Base-by-base conservation (phyloP, 306 rosid species). In the Argentina anserina region DNA sequence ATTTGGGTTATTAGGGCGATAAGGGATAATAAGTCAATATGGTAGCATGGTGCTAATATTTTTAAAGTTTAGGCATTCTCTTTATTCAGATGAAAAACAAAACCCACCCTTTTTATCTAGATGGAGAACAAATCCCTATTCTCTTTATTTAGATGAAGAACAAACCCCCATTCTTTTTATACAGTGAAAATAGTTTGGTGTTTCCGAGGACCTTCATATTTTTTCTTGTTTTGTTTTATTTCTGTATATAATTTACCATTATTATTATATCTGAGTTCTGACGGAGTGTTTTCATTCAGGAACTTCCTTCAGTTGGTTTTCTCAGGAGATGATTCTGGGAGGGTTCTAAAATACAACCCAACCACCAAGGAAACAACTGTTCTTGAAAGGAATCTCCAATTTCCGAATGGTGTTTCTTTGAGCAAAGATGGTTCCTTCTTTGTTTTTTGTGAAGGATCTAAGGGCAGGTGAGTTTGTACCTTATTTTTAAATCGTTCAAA, bases 371-470 rank as follows among this genome's bases (percentile, higher is more conserved):
- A 91, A 89, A 87, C 95, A 78, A 82, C 84, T 20, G 97, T 94
- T 79, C 98, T 94, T 70, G n/a, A 76, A 53, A 80, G 89, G 76
- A 86, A 88, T 76, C 3, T 89, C 82, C 90, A 85, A 73, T 94
- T 94, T 73, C 92, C 98, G 21, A 94, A 94, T 83, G 98, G 98
- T 65, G 55, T 89, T 76, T 86, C 98, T 75, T 83, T 94, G 53
- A 94, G 96, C 89, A 91, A 91, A 83, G 98, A 94, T 26, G 87
- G 97, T 63, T 85, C 92, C 68, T 94, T 89, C 88, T 87, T 94
- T 53, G 78, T 89, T 80, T 87, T 88, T 21, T 86, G 86, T 52
- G 98, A 91, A 78, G 96, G 89, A 26, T 9, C 78, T 3, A 11
- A 70, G 78, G 98, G 98, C 86, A 89, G 98, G 98, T 94, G 50